Conservation (phyloP, 225 moss, liverwort and hornwort genomes). For the Pleurozium schreberi region DNA sequence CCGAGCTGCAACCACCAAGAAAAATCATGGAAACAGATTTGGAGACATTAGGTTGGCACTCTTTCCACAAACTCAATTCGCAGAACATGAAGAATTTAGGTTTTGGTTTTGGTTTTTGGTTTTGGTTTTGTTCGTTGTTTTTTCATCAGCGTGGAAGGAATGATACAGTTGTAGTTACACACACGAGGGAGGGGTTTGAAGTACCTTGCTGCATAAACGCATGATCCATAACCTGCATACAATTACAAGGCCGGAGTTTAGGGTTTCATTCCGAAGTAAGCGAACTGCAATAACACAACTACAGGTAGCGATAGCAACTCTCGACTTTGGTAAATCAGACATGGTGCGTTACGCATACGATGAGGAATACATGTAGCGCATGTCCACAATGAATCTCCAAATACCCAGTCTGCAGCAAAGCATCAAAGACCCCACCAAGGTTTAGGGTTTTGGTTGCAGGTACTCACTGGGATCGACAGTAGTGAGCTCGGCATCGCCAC, state of each 20-base stretch:
- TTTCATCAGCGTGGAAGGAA: neutral
- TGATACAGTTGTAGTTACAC: neutral
- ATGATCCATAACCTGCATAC: constrained; percentile 31
- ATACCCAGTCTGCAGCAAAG: neutral
- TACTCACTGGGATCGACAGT: constrained; percentile 38
- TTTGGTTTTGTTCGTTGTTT: neutral
- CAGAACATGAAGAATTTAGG: neutral
- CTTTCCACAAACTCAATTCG: neutral
- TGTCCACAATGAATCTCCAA: neutral
- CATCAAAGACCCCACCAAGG: too few species aligned
- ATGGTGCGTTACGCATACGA: too few species aligned
- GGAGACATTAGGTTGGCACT: neutral
- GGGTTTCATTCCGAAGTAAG: neutral
- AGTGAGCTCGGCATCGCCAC: constrained; percentile 33
- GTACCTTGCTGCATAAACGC: constrained; percentile 33
- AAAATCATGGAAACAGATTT: neutral
- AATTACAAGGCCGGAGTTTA: neutral
- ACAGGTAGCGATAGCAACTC: neutral
- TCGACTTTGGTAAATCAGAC: neutral
- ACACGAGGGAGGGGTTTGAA: neutral
- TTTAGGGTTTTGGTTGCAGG: neutral
- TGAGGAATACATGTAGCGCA: neutral
- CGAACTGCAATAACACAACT: neutral
- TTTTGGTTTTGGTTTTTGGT: too few species aligned
- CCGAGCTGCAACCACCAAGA: constrained; percentile 6